Evolutionary conservation across 306 rosid species (phyloP), one percentile per base, ranked within the genome.

Genomic region (Vachellia pachyceras): DNA sequence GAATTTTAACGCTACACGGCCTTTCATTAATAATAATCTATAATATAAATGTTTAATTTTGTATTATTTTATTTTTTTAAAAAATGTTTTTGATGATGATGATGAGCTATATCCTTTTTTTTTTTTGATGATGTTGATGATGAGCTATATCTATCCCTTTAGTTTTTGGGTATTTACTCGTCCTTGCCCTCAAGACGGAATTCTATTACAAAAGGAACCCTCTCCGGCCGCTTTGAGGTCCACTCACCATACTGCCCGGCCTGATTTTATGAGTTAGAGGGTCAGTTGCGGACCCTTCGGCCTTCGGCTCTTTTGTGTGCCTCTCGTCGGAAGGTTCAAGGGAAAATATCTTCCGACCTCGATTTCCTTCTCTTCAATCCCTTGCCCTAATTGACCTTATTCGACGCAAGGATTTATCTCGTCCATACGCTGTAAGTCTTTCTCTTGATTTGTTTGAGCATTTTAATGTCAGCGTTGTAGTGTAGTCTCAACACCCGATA

Each of bases 181-280:
- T n/a, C n/a, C n/a, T n/a, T n/a, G n/a, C n/a, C n/a, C n/a, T n/a
- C 6, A 41, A 1, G 47, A 25, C 80, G 84, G 71, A 76, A 69
- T 10, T 58, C 45, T 82, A 37, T 18, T 18, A 18, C 60, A 52
- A 4, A 50, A 50, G 57, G 20, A 50, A 17, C 57, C 20, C 23
- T 65, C 12, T 35, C 42, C 10, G 70, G 23, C 71, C 13, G 72
- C 60, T 29, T 25, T 25, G 58, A 13, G 66, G 70, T 45, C 67
- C 76, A 49, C 14, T 68, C 29, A 52, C 45, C 13, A 8, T 12
- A 9, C 37, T 61, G 37, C n/a, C 82, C 10, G 8, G 37, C 78
- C 50, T 45, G 5, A 57, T n/a, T 20, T 54, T 44, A 3, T 39
- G 49, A n/a, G n/a, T n/a, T n/a, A n/a, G n/a, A 64, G 70, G 15